Evolutionary conservation across 805 yeast species (phyloP), one percentile per base, ranked within the genome.

Genomic region (Candida parachauliodes): DNA sequence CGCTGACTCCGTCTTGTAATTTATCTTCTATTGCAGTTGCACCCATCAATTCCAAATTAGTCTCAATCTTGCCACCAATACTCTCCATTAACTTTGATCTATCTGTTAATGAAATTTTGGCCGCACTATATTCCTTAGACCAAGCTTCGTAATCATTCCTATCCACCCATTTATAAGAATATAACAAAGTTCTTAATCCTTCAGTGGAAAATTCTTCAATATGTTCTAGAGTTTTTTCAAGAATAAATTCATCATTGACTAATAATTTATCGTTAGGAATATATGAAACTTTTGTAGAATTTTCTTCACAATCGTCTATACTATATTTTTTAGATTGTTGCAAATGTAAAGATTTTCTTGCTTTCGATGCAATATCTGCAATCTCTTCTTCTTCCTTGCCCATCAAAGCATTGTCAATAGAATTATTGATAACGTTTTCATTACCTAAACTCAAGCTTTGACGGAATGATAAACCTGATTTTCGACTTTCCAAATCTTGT

Each of bases 21-120:
- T 91, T 93, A 55, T 93, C 99, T 56, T 93, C 99, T 44, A 93
- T 93, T 0, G 98, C 98, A 4, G 97, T 88, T 3, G 95, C 96
- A 4, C 98, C 99, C 7, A 82, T 57, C 6, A 93, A 62, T 39
- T 73, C 79, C 26, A 91, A 64, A n/a, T 73, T 70, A 8, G 57
- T 60, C 59, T 93, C 99, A 39, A 93, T 66, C 34, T 68, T 56
- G 32, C 74, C 83, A 15, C 97, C 98, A 3, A 80, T 77, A 19
- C 63, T 66, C 45, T 85, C 95, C 29, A 89, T 77, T 47, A 78
- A 69, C 32, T 65, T 60, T 3, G 79, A 70, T 34, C 98, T 76
- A 47, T 88, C 75, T 1, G 62, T 70, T 30, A 91, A 61, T 1
- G 95, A 76, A 0, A 88, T 79, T 48, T 85, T 81, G 0, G 98